These are phyloP conservation scores for Boletus sensibilis DNA, from an alignment of 768 basidiomycete genomes.

Conservation along the genomic window DNA sequence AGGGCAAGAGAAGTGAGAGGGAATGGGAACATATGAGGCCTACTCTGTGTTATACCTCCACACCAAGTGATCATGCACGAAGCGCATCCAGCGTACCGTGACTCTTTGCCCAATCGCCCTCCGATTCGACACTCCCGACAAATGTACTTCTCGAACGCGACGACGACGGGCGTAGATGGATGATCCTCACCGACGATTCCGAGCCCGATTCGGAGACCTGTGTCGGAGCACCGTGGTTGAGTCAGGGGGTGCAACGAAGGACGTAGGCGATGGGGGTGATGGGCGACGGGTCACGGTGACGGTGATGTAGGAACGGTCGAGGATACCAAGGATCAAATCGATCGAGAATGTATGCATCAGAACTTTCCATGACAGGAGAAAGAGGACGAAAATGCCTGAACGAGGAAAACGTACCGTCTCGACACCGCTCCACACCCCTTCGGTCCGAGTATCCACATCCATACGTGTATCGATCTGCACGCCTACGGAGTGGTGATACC, in stretches of 20 bases:
- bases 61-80: neutral
- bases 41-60: neutral
- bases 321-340: too few relatives aligned
- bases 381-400: too few relatives aligned
- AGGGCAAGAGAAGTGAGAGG: neutral
- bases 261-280: too few relatives aligned
- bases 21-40: neutral
- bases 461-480: neutral
- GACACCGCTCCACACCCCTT: neutral
- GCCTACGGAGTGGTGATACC: neutral
- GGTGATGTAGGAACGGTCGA: too few relatives aligned
- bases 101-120: neutral
- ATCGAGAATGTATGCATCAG: too few relatives aligned
- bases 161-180: neutral
- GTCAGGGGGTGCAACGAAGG: too few relatives aligned
- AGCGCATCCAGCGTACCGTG: neutral
- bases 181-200: neutral
- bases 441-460: neutral
- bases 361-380: too few relatives aligned
- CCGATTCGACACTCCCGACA: neutral
- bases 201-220: neutral
- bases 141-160: neutral
- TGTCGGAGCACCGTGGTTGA: neutral
- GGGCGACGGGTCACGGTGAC: too few relatives aligned
- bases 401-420: neutral